phyloP scores from a whole-genome alignment of 805 yeast species.

The Candida nemodendra region DNA sequence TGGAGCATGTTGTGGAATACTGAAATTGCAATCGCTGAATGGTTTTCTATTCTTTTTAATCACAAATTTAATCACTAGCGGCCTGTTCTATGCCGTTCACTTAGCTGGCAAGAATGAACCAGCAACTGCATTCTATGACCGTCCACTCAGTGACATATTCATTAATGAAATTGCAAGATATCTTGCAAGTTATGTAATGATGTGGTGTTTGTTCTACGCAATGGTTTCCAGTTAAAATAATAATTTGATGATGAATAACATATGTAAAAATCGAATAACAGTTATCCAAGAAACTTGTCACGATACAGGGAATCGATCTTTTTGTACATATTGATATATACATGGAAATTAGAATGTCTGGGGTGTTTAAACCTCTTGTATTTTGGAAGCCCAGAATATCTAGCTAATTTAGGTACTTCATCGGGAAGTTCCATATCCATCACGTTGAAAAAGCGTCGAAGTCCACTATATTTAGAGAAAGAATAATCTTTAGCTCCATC shows the following conservation, averaged over 20 bases:
- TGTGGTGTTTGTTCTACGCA: conserved; percentile 58
- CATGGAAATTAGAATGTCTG: conserved; percentile 2
- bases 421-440: conserved; percentile 20
- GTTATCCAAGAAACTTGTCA: conserved; percentile 1
- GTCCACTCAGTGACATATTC: conserved; percentile 41
- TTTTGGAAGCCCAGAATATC: conserved; percentile 6
- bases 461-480: conserved; percentile 49
- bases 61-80: conserved; percentile 34
- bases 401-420: conserved; percentile 11
- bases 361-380: conserved; percentile 6
- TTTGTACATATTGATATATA: conserved; percentile 5
- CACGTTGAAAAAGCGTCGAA: conserved; percentile 38
- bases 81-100: conserved; percentile 33
- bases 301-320: conserved; percentile 4
- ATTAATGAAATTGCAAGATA: conserved; percentile 46
- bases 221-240: conserved; percentile 31
- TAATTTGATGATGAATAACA: background rate
- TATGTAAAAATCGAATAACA: background rate
- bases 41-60: conserved; percentile 47
- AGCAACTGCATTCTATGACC: conserved; percentile 39
- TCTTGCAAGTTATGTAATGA: conserved; percentile 51
- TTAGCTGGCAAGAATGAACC: conserved; percentile 27
- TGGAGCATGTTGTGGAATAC: conserved; percentile 56
- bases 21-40: conserved; percentile 46
- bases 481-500: conserved; percentile 34